Base-by-base conservation (phyloP, 176 grass and related monocot genomes). In the Pharus latifolius region DNA sequence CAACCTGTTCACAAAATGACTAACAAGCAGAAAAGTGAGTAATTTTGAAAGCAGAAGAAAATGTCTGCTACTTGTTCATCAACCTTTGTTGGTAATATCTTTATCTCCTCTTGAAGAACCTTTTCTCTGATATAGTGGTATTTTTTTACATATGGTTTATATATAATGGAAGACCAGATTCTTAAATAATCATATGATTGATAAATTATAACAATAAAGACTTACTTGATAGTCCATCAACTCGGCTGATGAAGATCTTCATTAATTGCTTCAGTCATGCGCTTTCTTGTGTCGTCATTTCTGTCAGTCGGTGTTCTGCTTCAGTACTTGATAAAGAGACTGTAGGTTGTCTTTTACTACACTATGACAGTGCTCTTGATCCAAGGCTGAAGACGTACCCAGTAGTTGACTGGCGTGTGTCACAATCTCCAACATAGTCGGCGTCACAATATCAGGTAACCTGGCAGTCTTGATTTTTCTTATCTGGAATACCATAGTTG, bases 121-220 rank as follows among this genome's bases (percentile, higher is more conserved):
- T 69, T 69, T 46, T 72, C 48, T 56, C 48, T 50, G 6, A 56
- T 72, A 33, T 54, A 72, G 47, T 72, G 67, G 22, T 56, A n/a
- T n/a, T n/a, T n/a, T n/a, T n/a, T n/a, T n/a, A n/a, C n/a, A n/a
- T n/a, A n/a, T n/a, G n/a, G n/a, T n/a, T n/a, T n/a, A n/a, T n/a
- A n/a, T n/a, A n/a, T n/a, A n/a, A n/a, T n/a, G n/a, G n/a, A 76
- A 76, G 0, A 76, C 37, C 15, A 14, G 25, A 52, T 76, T 76
- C 26, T 76, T 1, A 5, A 26, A 55, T 1, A 76, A 37, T 7
- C 42, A 40, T 35, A 63, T 50, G 18, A 16, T 18, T 33, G 10
- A 65, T 16, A 33, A 3, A 14, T 76, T 76, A 12, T 76, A 56
- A 33, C 58, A 76, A 31, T 45, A 14, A 16, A 76, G 38, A 33